phyloP scores from a whole-genome alignment of 2,329 filamentous ascomycete genomes.

The Aspergillus sp. region DNA sequence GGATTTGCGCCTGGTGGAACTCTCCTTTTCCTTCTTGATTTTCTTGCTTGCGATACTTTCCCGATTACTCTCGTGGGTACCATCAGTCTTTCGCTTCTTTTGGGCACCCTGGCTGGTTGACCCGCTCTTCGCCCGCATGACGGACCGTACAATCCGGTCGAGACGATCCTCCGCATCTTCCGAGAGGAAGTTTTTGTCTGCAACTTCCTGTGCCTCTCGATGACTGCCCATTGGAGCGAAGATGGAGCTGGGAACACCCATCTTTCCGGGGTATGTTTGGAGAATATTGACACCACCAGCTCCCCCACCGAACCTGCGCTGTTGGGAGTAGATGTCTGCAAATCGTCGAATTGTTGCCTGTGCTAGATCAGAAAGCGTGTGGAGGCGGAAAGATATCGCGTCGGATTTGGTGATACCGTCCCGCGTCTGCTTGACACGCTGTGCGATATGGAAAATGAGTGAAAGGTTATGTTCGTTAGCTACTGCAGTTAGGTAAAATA shows the following conservation, averaged over 20 bases:
- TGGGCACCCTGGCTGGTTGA: constrained; percentile 30
- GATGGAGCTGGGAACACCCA: constrained; percentile 77
- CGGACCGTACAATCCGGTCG: constrained; percentile 73
- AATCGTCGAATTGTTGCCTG: constrained; percentile 82
- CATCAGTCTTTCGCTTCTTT: constrained; percentile 50
- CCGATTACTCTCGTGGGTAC: constrained; percentile 31
- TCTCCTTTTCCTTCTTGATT: constrained; percentile 39
- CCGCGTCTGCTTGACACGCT: constrained; percentile 86
- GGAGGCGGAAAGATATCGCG: constrained; percentile 60
- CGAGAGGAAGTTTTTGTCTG: constrained; percentile 81
- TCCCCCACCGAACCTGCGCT: constrained; percentile 49
- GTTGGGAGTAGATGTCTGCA: constrained; percentile 83
- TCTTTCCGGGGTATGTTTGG: constrained; percentile 79
- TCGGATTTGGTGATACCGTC: constrained; percentile 71
- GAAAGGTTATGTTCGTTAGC: constrained; percentile 86
- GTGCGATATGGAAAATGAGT: constrained; percentile 87
- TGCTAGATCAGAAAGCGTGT: constrained; percentile 84
- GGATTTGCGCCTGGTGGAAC: constrained; percentile 40
- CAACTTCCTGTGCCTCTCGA: constrained; percentile 79
- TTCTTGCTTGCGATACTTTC: constrained; percentile 34
- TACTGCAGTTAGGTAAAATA: constrained; percentile 84
- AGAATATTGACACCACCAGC: constrained; percentile 60
- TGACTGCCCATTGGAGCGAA: constrained; percentile 78
- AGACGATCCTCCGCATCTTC: constrained; percentile 76
- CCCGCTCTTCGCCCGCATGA: constrained; percentile 63